Percentiles rank a stretch among this genome's conserved stretches.
These are phyloP conservation scores for Dothistroma septosporum DNA, from an alignment of 2,329 filamentous ascomycete genomes.

Conservation along the genomic window DNA sequence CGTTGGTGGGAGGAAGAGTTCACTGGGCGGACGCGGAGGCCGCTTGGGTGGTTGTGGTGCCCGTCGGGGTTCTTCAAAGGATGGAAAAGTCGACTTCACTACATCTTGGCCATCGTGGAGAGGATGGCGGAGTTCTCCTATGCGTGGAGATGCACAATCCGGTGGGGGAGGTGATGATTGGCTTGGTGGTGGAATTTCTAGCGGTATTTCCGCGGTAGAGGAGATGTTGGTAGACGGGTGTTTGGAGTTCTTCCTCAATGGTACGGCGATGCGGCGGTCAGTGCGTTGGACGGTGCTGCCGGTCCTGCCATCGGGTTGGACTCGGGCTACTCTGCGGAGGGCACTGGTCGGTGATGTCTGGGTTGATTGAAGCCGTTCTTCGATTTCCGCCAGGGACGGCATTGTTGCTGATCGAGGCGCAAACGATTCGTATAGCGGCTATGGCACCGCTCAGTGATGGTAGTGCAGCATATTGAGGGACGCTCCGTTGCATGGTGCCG, in stretches of 20 bases:
- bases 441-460: neutral
- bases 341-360: neutral
- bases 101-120: neutral
- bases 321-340: neutral
- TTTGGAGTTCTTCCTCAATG: neutral
- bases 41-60: constrained; percentile 23
- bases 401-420: neutral
- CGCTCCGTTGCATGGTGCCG: neutral
- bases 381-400: neutral
- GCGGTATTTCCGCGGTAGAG: neutral
- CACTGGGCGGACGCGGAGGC: constrained; percentile 21
- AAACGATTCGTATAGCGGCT: neutral
- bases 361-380: neutral
- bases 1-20: constrained; percentile 16
- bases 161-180: neutral
- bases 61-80: constrained; percentile 14
- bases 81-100: constrained; percentile 1
- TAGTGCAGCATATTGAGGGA: neutral
- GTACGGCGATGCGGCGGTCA: neutral
- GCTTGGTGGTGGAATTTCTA: constrained; percentile 2
- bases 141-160: neutral
- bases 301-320: neutral
- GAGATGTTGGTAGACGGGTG: neutral
- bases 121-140: neutral
- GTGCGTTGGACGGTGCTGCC: neutral